Base-by-base conservation (phyloP, 1,284 basidiomycete species). In the Kwoniella shivajii region DNA sequence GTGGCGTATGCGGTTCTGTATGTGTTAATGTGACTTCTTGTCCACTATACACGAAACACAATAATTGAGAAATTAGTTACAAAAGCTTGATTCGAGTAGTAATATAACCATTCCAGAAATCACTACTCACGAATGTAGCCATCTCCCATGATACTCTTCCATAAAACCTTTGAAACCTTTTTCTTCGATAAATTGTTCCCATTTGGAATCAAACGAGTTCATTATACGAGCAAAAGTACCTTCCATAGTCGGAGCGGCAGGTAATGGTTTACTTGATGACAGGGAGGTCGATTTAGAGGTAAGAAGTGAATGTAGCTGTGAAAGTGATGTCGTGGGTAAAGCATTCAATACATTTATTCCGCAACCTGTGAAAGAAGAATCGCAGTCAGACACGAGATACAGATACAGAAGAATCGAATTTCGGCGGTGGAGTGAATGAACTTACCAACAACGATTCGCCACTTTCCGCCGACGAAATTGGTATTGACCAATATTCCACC, bases 401-500 rank as follows among this genome's bases (percentile, higher is more conserved):
- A 26, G 20, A 10, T 22, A 41, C 22, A 6, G 11, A 13, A n/a
- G n/a, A n/a, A n/a, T n/a, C n/a, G n/a, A n/a, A n/a, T n/a, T n/a
- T n/a, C n/a, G n/a, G n/a, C n/a, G n/a, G n/a, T n/a, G n/a, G n/a
- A n/a, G n/a, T n/a, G n/a, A n/a, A n/a, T n/a, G n/a, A 6, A 76
- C 83, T 51, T 66, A 90, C 92, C 92, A 22, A 95, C 84, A 29
- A 96, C 82, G 37, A 97, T 79, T 43, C 89, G 85, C 53, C 88
- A 88, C 46, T 84, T 82, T 0, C 86, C 86, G 3, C 85, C 84
- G 16, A 82, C 80, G 66, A 91, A 95, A 67, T 85, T 90, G 14
- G 90, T 92, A 67, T 90, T 95, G 44, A 99, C 90, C 20, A 99
- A 80, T 24, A 98, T 89, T 0, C 96, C 95, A 0, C 90, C 92